Evolutionary conservation across 192 early-diverging fungal species (phyloP), one percentile per base, ranked within the genome.

Genomic region (Phlyctochytrium planicorne): DNA sequence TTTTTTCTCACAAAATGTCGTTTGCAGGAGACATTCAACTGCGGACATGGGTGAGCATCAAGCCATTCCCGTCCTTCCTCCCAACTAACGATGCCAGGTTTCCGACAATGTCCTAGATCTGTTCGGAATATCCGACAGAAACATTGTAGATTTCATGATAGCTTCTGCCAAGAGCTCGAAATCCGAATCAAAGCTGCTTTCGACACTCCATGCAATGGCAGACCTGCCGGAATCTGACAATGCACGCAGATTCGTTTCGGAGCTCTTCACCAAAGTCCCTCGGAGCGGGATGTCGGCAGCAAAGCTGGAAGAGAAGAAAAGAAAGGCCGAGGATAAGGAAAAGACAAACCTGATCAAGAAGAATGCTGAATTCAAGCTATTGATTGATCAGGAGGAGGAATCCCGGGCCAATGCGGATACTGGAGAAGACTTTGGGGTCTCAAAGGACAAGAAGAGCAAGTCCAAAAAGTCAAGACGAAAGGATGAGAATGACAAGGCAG

Each of bases 91-190:
- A n/a, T n/a, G n/a, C n/a, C 27, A n/a, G 89, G 83, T 90, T 17
- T 85, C 85, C 6, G 90, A 92, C 78, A 75, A 80, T 37, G 73
- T 89, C 68, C 80, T 87, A 37, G 81, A 79, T 78, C 71, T 90
- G 2, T 74, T 89, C 12, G 88, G 87, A 50, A 84, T 89, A 70
- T 81, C 84, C n/a, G 91, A 91, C 66, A 65, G 60, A 24, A 86
- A 80, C 16, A 75, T 87, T 23, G 83, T 88, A 25, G 90, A 92
- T 74, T 92, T 83, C 71, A 68, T 92, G 61, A 80, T 89, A 53
- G 85, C 89, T 12, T 68, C 79, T 73, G 90, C 89, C 3, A 66
- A 88, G 71, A 84, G 66, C 0, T 75, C 88, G 35, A 89, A 85
- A 68, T 84, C 86, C 0, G 76, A 80, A 20, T 67, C 78, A 32